Conservation (phyloP, 1,284 basidiomycete genomes). For the Malassezia yamatoensis region DNA sequence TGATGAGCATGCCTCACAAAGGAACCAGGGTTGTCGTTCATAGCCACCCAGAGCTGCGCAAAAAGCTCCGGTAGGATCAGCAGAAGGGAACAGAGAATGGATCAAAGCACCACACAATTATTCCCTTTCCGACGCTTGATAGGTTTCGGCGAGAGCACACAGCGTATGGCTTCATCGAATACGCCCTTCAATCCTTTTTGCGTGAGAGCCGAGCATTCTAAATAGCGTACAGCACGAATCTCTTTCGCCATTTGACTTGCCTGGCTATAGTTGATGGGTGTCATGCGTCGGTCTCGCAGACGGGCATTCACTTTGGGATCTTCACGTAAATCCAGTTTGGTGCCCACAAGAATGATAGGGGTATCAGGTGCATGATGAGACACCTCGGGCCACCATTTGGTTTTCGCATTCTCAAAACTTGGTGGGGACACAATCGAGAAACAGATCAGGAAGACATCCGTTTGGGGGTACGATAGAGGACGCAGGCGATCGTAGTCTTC, state of each 20-base stretch:
- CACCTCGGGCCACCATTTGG: conserved; percentile 58
- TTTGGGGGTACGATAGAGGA: conserved; percentile 95
- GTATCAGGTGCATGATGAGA: conserved; percentile 85
- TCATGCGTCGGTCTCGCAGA: conserved; percentile 84
- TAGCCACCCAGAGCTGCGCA: not conserved
- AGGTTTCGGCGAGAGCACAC: conserved; percentile 41
- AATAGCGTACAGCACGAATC: conserved; percentile 78
- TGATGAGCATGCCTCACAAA: not conserved
- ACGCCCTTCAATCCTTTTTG: conserved; percentile 62
- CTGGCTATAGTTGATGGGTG: conserved; percentile 81
- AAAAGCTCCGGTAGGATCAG: not conserved
- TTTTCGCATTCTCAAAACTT: conserved; percentile 94
- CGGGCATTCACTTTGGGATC: conserved; percentile 83
- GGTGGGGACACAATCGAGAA: conserved; percentile 96
- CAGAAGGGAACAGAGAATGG: not conserved
- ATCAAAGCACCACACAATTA: conserved; percentile 41
- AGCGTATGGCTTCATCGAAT: conserved; percentile 45
- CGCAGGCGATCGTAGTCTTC: conserved; percentile 78
- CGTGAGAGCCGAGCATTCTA: conserved; percentile 93
- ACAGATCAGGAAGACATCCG: conserved; percentile 97
- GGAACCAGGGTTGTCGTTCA: not conserved
- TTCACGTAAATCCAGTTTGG: conserved; percentile 93
- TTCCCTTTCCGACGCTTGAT: conserved; percentile 43
- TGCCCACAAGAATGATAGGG: conserved; percentile 86
- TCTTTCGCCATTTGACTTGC: conserved; percentile 84